Evolutionary conservation across 2,329 filamentous ascomycete species (phyloP).

Genomic region (Cordyceps cicadae): DNA sequence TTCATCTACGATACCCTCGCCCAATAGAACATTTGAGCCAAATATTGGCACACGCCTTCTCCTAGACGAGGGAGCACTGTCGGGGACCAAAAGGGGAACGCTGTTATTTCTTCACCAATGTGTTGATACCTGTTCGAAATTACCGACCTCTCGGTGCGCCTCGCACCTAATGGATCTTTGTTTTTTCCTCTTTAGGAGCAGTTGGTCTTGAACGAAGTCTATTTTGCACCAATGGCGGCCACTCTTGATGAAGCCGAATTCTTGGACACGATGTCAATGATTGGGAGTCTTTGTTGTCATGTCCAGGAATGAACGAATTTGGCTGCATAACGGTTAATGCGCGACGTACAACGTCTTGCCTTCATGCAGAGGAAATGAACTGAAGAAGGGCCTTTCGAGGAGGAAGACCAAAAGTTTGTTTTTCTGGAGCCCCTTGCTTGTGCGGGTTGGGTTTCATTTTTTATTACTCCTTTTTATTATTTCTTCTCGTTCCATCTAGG

Average conservation of each 20-base stretch:
- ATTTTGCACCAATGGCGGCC: not conserved
- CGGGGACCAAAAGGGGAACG: slow-evolving; percentile 8
- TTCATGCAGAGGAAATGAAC: slow-evolving; percentile 5
- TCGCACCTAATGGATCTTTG: slow-evolving; percentile 5
- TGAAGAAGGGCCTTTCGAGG: slow-evolving; percentile 3
- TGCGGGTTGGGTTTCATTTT: slow-evolving; percentile 6
- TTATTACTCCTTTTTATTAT: not conserved
- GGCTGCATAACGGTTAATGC: slow-evolving; percentile 6
- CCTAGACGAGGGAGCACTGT: slow-evolving; percentile 18
- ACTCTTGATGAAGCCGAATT: slow-evolving; percentile 4
- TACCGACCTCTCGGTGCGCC: not conserved
- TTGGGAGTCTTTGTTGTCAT: slow-evolving; percentile 7
- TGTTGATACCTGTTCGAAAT: slow-evolving; percentile 12
- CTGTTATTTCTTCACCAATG: slow-evolving; percentile 13
- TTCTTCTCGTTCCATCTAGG: slow-evolving; percentile 9
- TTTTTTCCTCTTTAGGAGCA: not conserved
- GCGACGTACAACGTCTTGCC: not conserved
- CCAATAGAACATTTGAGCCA: slow-evolving; percentile 33
- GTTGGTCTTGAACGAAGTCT: not conserved
- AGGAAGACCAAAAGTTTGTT: slow-evolving; percentile 12
- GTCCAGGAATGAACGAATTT: not conserved
- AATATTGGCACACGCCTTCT: slow-evolving; percentile 22
- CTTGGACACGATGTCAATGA: slow-evolving; percentile 8
- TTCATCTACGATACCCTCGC: slow-evolving; percentile 42
- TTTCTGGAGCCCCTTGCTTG: not conserved